phyloP scores from a whole-genome alignment of 768 basidiomycete species.

The Mycena floridula region DNA sequence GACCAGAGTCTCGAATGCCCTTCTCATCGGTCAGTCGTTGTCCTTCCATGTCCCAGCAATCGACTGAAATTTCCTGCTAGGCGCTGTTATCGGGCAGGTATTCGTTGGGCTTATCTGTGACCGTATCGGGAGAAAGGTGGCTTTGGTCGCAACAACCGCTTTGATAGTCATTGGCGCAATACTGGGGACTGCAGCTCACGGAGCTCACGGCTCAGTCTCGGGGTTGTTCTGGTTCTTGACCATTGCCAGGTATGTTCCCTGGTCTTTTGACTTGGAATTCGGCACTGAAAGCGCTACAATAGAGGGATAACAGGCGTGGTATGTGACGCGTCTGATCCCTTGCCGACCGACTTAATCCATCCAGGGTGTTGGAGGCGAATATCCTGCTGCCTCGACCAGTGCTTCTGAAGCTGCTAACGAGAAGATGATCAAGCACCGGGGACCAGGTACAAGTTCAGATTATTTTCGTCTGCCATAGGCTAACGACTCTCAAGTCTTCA shows the following conservation, averaged over 20 bases:
- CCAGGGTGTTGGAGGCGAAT: conserved; percentile 73
- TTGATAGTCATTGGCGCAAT: conserved; percentile 67
- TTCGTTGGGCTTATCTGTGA: conserved; percentile 68
- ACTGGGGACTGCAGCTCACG: conserved; percentile 63
- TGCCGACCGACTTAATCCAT: conserved; percentile 3
- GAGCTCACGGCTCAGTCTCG: conserved; percentile 32
- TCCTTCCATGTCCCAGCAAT: conserved; percentile 2
- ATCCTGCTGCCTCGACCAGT: conserved; percentile 53
- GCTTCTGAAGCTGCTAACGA: conserved; percentile 63
- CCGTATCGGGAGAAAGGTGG: conserved; percentile 68
- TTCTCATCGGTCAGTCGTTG: conserved; percentile 51
- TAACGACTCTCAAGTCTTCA: conserved; percentile 44
- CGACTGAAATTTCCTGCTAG: conserved; percentile 22
- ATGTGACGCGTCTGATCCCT: conserved; percentile 13
- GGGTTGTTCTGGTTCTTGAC: conserved; percentile 76
- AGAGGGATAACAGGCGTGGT: conserved; percentile 66
- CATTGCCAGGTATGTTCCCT: conserved; percentile 37
- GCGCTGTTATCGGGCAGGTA: conserved; percentile 57
- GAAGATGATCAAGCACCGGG: conserved; percentile 50
- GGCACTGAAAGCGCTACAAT: not conserved
- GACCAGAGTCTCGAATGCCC: conserved; percentile 64
- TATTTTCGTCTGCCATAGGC: not conserved
- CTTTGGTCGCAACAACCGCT: conserved; percentile 60
- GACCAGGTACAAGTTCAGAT: conserved; percentile 38
- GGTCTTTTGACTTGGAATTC: too few relatives aligned